Evolutionary conservation across 768 basidiomycete species (phyloP).

Genomic region (Exsudoporus frostii): DNA sequence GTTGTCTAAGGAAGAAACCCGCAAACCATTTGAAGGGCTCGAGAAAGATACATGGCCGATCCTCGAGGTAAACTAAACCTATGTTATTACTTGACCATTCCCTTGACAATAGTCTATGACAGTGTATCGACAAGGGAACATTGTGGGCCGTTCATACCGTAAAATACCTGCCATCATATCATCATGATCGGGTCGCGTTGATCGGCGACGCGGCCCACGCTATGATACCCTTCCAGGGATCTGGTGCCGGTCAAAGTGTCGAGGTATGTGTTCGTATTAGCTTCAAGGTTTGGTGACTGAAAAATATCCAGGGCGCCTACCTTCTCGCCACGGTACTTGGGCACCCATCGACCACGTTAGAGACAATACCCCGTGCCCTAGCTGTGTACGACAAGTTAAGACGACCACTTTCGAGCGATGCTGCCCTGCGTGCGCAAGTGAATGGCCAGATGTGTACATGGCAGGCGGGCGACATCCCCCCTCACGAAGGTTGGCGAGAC

Average conservation of each 20-base stretch:
- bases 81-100: not conserved
- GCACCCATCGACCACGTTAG: constrained; percentile 34
- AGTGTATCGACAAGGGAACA: constrained; percentile 53
- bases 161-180: constrained; percentile 48
- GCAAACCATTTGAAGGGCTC: constrained; percentile 46
- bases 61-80: constrained; percentile 42
- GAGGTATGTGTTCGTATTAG: constrained; percentile 32
- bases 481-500: constrained; percentile 39
- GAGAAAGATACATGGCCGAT: constrained; percentile 59
- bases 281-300: not conserved
- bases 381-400: constrained; percentile 49
- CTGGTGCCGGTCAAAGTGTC: constrained; percentile 43
- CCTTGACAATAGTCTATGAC: not conserved
- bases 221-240: constrained; percentile 43
- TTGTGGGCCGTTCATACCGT: constrained; percentile 66
- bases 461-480: constrained; percentile 22
- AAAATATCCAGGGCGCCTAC: constrained; percentile 32
- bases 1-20: constrained; percentile 44
- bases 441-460: constrained; percentile 13
- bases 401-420: constrained; percentile 41
- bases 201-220: constrained; percentile 43
- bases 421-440: constrained; percentile 26
- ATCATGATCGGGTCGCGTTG: constrained; percentile 50
- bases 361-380: constrained; percentile 41
- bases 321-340: constrained; percentile 41